A percentile compares a stretch with the other conserved stretches of the same genome.
Conservation (phyloP, 441 rosid genomes). For the Hura crepitans region DNA sequence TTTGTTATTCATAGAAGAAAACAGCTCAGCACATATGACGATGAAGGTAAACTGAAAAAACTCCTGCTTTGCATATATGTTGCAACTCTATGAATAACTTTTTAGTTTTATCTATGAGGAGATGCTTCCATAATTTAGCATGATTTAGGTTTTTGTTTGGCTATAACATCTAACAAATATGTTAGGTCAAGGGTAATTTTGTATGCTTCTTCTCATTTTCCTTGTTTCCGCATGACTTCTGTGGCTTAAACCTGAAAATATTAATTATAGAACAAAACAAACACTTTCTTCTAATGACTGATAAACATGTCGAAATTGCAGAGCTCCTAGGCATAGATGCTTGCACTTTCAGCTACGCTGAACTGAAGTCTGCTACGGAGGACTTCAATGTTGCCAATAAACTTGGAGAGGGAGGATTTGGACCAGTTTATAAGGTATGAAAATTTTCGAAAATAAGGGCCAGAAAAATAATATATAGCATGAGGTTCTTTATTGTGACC, state of each 20-base stretch:
- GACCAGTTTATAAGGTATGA: slow-evolving; percentile 29
- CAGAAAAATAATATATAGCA: too few species aligned
- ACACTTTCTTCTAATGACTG: background rate
- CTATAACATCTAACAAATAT: background rate
- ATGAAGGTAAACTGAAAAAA: slow-evolving; percentile 39
- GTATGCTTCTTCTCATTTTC: background rate
- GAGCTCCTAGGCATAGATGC: slow-evolving; percentile 44
- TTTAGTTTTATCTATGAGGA: background rate
- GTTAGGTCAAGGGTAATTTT: background rate
- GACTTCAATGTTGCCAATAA: slow-evolving; percentile 33
- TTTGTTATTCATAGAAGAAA: slow-evolving; percentile 36
- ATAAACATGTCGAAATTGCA: slow-evolving; percentile 16
- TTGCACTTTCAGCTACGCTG: slow-evolving; percentile 54
- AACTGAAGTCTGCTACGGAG: slow-evolving; percentile 56
- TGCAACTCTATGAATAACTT: background rate
- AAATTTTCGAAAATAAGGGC: background rate
- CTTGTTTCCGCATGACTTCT: background rate
- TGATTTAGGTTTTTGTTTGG: background rate
- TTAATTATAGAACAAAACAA: background rate
- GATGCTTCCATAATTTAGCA: background rate
- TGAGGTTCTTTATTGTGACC: background rate
- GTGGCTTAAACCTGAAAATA: background rate
- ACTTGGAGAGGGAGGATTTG: slow-evolving; percentile 36
- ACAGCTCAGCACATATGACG: slow-evolving; percentile 30
- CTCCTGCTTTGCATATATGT: slow-evolving; percentile 8